Conservation (phyloP, 2,329 filamentous ascomycete genomes). For the Exophiala sp. region DNA sequence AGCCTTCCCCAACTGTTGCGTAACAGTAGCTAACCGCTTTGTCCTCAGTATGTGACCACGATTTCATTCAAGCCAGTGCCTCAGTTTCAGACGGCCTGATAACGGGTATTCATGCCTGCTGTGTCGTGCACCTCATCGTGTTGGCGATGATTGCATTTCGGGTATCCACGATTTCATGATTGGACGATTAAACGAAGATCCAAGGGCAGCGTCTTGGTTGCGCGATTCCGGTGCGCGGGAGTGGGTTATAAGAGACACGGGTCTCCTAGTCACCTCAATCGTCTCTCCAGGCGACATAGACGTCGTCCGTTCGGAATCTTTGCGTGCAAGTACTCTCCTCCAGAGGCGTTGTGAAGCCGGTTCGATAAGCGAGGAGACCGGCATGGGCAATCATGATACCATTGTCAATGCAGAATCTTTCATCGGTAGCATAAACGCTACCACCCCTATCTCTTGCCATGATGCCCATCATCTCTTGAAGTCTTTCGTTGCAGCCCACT, state of each 20-base stretch:
- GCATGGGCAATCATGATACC: slow-evolving; percentile 99
- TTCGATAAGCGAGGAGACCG: slow-evolving; percentile 76
- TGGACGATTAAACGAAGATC: not conserved
- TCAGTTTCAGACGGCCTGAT: slow-evolving; percentile 10
- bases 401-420: slow-evolving; percentile 97
- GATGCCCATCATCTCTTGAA: slow-evolving; percentile 97
- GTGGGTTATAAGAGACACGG: not conserved
- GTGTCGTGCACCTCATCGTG: not conserved
- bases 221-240: not conserved
- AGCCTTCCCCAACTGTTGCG: not conserved
- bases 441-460: slow-evolving; percentile 89
- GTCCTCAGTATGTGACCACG: slow-evolving; percentile 82
- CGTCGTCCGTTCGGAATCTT: slow-evolving; percentile 75
- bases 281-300: slow-evolving; percentile 69
- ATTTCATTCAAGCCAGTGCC: slow-evolving; percentile 91
- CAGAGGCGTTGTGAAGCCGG: slow-evolving; percentile 67
- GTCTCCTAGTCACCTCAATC: slow-evolving; percentile 37
- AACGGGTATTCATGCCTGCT: not conserved
- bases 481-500: slow-evolving; percentile 86
- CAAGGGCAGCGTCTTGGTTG: not conserved
- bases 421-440: slow-evolving; percentile 88
- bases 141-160: slow-evolving; percentile 1
- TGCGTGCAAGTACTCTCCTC: slow-evolving; percentile 81
- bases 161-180: slow-evolving; percentile 4
- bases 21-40: slow-evolving; percentile 2